Percentiles rank a stretch among this genome's conserved stretches.
phyloP scores from a whole-genome alignment of 2,329 filamentous ascomycete species.

The Fusarium udum region DNA sequence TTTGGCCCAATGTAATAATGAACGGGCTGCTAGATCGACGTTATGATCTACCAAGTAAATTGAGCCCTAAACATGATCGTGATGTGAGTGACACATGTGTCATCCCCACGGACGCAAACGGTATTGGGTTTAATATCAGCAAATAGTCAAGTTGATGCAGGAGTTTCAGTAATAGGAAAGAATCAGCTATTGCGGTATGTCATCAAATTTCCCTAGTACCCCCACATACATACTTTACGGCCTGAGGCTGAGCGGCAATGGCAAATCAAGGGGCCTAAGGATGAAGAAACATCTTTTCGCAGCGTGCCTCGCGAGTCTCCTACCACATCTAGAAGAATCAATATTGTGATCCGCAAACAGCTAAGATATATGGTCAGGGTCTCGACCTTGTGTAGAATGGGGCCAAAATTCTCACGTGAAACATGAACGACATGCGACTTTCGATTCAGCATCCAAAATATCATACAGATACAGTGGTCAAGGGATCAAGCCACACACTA shows the following conservation, averaged over 20 bases:
- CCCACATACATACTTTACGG: constrained; percentile 10
- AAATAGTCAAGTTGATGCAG: not conserved
- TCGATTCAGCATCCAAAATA: constrained; percentile 1
- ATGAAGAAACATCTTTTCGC: not conserved
- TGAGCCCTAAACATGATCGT: not conserved
- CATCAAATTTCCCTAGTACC: constrained; percentile 22
- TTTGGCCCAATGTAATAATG: not conserved
- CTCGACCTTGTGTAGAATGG: not conserved
- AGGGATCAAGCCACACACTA: not conserved
- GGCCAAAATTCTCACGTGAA: not conserved
- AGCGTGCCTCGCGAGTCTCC: not conserved
- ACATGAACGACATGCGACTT: not conserved
- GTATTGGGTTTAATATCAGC: not conserved
- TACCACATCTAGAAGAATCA: not conserved
- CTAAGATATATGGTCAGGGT: not conserved
- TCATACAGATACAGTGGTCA: not conserved
- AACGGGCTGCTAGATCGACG: not conserved
- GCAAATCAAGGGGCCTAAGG: constrained; percentile 9
- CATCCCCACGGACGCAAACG: not conserved
- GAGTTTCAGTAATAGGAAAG: constrained; percentile 3
- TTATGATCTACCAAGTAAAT: not conserved
- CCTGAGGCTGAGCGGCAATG: not conserved
- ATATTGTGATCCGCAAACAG: constrained; percentile 15
- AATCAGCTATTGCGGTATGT: constrained; percentile 5
- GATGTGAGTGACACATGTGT: not conserved